Evolutionary conservation across 768 basidiomycete species (phyloP).

Genomic region (Porphyrellus cyaneotinctus): DNA sequence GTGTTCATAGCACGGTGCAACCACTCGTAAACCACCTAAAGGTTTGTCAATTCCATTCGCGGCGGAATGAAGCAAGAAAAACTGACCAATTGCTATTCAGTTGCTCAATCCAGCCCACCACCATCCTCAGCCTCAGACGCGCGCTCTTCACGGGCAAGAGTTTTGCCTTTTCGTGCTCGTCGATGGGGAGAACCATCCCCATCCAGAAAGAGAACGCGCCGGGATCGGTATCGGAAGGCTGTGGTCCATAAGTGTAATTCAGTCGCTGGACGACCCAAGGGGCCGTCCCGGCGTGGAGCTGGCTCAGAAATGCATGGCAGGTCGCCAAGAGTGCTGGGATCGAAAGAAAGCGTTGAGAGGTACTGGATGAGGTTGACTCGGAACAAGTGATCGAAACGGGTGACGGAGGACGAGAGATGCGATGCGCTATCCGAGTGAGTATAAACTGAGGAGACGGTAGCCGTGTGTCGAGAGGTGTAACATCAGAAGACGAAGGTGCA

Average conservation of each 20-base stretch:
- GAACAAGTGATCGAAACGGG: slow-evolving; percentile 2
- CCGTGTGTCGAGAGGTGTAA: background rate
- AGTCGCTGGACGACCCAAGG: slow-evolving; percentile 94
- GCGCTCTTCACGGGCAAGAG: slow-evolving; percentile 78
- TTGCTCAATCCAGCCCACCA: slow-evolving; percentile 93
- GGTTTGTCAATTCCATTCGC: slow-evolving; percentile 15
- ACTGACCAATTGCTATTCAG: slow-evolving; percentile 54
- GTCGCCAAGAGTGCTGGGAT: slow-evolving; percentile 40
- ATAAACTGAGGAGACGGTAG: slow-evolving; percentile 11
- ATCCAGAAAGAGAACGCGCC: slow-evolving; percentile 85
- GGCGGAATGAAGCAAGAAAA: slow-evolving; percentile 7
- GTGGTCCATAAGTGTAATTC: slow-evolving; percentile 70
- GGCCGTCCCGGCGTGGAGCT: slow-evolving; percentile 64
- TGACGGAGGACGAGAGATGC: slow-evolving; percentile 8
- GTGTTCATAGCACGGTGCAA: slow-evolving; percentile 49
- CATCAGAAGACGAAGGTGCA: slow-evolving; percentile 8
- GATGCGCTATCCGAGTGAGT: slow-evolving; percentile 14
- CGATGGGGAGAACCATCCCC: slow-evolving; percentile 84
- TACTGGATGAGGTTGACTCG: background rate
- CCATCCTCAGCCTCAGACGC: slow-evolving; percentile 73
- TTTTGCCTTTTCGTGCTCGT: slow-evolving; percentile 85
- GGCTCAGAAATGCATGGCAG: slow-evolving; percentile 59
- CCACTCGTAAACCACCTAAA: slow-evolving; percentile 75
- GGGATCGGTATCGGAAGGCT: slow-evolving; percentile 60
- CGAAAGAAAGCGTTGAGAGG: slow-evolving; percentile 15